A percentile compares a stretch with the other conserved stretches of the same genome.
Conservation (phyloP, 2,329 filamentous ascomycete species). For the Metarhizium humberi region DNA sequence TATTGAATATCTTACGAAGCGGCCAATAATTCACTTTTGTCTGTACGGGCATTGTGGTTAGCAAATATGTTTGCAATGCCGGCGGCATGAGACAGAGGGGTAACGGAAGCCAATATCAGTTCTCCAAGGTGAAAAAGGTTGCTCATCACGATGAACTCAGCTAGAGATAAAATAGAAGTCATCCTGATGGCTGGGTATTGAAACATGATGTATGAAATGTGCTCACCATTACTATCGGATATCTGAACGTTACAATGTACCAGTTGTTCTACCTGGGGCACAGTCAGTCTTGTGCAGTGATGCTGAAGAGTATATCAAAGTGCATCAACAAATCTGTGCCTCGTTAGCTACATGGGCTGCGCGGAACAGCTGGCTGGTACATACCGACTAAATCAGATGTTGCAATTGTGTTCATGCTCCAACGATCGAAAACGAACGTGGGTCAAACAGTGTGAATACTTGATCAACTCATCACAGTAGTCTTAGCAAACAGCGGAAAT, state of each 20-base stretch:
- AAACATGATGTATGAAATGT: neutral
- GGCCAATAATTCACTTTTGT: neutral
- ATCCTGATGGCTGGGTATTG: constrained; percentile 33
- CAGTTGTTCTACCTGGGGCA: neutral
- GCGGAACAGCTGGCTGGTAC: constrained; percentile 16
- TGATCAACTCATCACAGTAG: constrained; percentile 36
- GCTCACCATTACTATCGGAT: neutral
- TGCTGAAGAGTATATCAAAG: neutral
- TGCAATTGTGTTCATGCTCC: constrained; percentile 44
- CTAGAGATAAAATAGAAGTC: constrained; percentile 37
- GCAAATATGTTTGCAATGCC: neutral
- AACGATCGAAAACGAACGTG: constrained; percentile 24
- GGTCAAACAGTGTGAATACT: constrained; percentile 56
- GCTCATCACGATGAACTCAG: constrained; percentile 50
- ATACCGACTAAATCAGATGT: constrained; percentile 42
- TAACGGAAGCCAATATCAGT: constrained; percentile 32
- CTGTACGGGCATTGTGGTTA: neutral
- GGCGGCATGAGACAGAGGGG: constrained; percentile 1
- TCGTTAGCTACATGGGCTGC: neutral
- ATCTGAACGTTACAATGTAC: neutral
- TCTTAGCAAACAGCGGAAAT: constrained; percentile 6
- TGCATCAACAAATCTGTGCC: neutral
- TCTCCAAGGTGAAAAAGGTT: constrained; percentile 50
- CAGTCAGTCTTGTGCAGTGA: neutral
- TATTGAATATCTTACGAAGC: neutral